Conservation (phyloP, 2,329 filamentous ascomycete species). For the Raffaelea arxii region DNA sequence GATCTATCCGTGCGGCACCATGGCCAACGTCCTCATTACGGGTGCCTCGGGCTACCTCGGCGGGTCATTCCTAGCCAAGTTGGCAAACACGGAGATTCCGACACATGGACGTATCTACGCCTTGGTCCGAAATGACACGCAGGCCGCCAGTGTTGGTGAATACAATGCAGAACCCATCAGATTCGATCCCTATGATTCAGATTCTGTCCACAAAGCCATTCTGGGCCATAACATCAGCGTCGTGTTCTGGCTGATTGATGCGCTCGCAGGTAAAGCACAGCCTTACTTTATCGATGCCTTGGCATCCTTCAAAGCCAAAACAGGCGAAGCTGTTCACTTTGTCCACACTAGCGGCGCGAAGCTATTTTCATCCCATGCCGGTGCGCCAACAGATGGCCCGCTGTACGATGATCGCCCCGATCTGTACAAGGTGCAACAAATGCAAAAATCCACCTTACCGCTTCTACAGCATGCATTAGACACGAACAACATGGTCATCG, state of each 20-base stretch:
- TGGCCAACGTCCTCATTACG: conserved; percentile 30
- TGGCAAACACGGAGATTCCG: conserved; percentile 25
- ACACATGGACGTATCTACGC: conserved; percentile 33
- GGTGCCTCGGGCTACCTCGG: conserved; percentile 44
- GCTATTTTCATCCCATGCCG: conserved; percentile 37
- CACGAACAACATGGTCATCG: conserved; percentile 33
- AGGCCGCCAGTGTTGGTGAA: conserved; percentile 32
- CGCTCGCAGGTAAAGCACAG: conserved; percentile 22
- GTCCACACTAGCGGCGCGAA: conserved; percentile 43
- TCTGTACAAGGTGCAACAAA: conserved; percentile 33
- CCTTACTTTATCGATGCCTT: conserved; percentile 34
- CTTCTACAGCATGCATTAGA: conserved; percentile 20
- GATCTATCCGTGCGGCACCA: too few species aligned
- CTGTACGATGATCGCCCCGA: conserved; percentile 32
- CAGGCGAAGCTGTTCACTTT: conserved; percentile 34
- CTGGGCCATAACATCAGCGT: conserved; percentile 33
- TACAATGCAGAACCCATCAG: conserved; percentile 32
- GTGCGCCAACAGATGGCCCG: conserved; percentile 27
- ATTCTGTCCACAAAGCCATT: conserved; percentile 25
- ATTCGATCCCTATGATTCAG: conserved; percentile 27
- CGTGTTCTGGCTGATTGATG: conserved; percentile 37
- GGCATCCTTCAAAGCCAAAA: conserved; percentile 29
- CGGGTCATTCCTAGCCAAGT: conserved; percentile 34
- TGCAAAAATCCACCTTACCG: conserved; percentile 10
- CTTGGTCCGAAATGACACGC: conserved; percentile 33